Evolutionary conservation across 169 alveolate genomes (phyloP), one percentile per base, ranked within the genome.

Genomic region (Plasmodium chabaudi): DNA sequence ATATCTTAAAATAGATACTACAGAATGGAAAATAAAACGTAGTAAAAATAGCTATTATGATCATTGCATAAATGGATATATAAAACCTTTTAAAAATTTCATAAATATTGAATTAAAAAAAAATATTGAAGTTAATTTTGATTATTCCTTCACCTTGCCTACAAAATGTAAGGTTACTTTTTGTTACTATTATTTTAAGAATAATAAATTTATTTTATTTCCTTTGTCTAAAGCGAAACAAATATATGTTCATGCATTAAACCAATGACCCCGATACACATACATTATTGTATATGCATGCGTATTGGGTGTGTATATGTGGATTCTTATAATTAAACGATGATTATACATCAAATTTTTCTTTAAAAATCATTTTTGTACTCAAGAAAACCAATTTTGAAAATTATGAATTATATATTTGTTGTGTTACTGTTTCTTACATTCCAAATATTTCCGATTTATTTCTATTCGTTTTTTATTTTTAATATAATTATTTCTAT

Each of bases 131-230:
- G 47, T 67, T 39, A 67, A 79, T 79, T 79, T 79, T 79, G 84
- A 79, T 79, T 79, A 59, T 53, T 67, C 70, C 27, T 79, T 65
- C 23, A 79, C 89, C 15, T 67, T 79, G 53, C 89, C 89, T 46
- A 53, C 68, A 47, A 79, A 79, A 60, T 79, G 89, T 49, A 79
- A 79, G 17, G 15, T 79, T 55, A 65, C 34, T 67, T 68, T 79
- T 42, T 79, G 77, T 61, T 79, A 67, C 68, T 39, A 56, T 46
- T 46, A 53, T 47, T 67, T 79, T 10, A 39, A 55, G 74, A 70
- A 79, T 70, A 51, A 56, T n/a, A 46, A 46, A 21, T 67, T 65
- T 44, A 42, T 59, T 61, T 17, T 56, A 12, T 53, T 79, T 47
- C 89, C 89, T n/a, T 49, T 79, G 17, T 21, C 89, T 17, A 27